These are phyloP conservation scores for Jackrogersella multiformis DNA, from an alignment of 495 filamentous ascomycete species.

Conservation along the genomic window DNA sequence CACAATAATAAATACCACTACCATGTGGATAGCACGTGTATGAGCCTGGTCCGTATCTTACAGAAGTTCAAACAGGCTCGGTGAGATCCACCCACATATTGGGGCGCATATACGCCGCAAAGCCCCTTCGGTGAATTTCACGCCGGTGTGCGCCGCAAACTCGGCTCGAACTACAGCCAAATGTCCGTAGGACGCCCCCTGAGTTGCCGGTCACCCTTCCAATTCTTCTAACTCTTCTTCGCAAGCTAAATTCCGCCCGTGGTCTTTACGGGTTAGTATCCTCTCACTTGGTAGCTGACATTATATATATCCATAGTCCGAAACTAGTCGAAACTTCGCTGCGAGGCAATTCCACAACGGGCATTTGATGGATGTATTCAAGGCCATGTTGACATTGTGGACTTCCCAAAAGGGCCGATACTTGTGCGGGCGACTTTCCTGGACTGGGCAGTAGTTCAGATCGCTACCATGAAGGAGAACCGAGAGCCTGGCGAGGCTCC, in stretches of 20 bases:
- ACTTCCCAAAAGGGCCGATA: slow-evolving; percentile 42
- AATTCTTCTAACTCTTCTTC: slow-evolving; percentile 1
- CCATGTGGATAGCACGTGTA: slow-evolving; percentile 6
- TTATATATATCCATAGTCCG: slow-evolving; percentile 28
- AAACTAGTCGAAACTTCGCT: slow-evolving; percentile 18
- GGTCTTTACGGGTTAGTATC: not conserved
- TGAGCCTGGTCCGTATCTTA: not conserved
- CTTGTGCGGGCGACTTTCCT: slow-evolving; percentile 23
- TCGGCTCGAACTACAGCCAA: slow-evolving; percentile 10
- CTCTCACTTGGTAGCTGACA: not conserved
- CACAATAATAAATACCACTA: not conserved
- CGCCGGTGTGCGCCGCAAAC: slow-evolving; percentile 27
- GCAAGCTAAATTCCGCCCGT: slow-evolving; percentile 3
- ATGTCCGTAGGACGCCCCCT: slow-evolving; percentile 13
- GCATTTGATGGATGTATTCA: slow-evolving; percentile 25
- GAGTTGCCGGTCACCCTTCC: not conserved
- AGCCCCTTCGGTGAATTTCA: slow-evolving; percentile 21
- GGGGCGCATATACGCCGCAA: slow-evolving; percentile 2
- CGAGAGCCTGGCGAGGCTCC: slow-evolving; percentile 26
- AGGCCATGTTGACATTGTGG: slow-evolving; percentile 12
- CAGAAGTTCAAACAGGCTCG: slow-evolving; percentile 14
- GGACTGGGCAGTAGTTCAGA: slow-evolving; percentile 24
- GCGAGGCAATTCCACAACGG: slow-evolving; percentile 15
- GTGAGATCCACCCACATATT: slow-evolving; percentile 16
- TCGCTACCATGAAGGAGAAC: slow-evolving; percentile 31